phyloP scores from a whole-genome alignment of 1,139 yeast genomes.

The Candida pseudoviswanathii region DNA sequence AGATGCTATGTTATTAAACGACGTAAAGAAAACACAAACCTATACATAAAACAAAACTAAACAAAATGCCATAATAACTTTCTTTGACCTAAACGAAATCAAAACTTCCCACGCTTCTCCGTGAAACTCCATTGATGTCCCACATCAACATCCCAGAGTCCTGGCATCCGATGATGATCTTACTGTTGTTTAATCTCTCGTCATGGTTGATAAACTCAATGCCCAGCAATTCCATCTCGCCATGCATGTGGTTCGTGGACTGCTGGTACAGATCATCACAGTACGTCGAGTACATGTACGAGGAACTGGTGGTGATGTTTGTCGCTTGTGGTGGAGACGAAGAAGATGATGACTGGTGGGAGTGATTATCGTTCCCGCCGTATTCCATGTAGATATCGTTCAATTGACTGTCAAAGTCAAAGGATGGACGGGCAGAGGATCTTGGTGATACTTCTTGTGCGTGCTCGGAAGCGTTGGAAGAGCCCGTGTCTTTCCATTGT shows the following conservation, averaged over 20 bases:
- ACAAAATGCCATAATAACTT: neutral
- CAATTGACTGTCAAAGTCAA: slow-evolving; percentile 15
- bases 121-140: slow-evolving; percentile 43
- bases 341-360: neutral
- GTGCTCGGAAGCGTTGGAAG: neutral
- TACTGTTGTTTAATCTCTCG: slow-evolving; percentile 17
- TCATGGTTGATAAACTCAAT: slow-evolving; percentile 34
- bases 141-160: slow-evolving; percentile 47
- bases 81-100: slow-evolving; percentile 26
- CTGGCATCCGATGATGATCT: slow-evolving; percentile 44
- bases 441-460: slow-evolving; percentile 17
- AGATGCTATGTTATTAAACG: no score
- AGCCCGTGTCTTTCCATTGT: slow-evolving; percentile 20
- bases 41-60: neutral
- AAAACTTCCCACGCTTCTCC: slow-evolving; percentile 43
- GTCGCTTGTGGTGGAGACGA: slow-evolving; percentile 6
- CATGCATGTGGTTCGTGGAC: slow-evolving; percentile 41
- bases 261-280: slow-evolving; percentile 30
- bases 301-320: slow-evolving; percentile 4
- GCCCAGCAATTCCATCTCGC: slow-evolving; percentile 50
- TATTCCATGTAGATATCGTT: slow-evolving; percentile 13
- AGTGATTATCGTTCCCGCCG: neutral
- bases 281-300: slow-evolving; percentile 6
- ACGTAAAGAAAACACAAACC: neutral
- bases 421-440: slow-evolving; percentile 17